Conservation (phyloP, 164 flowering plant genomes). For the Vitis amurensis region DNA sequence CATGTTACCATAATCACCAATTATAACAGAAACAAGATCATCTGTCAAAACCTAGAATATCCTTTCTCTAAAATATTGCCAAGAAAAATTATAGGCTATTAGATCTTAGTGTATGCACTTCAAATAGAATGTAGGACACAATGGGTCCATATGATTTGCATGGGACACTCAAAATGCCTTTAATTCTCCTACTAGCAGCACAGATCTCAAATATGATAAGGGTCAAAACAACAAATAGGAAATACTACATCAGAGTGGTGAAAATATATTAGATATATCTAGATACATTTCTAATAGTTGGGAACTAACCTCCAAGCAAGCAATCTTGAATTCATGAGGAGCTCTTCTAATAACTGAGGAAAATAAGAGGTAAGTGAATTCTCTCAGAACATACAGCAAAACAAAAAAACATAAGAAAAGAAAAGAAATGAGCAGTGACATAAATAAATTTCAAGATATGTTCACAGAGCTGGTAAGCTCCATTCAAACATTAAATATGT, state of each 20-base stretch:
- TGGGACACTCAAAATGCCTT: neutral
- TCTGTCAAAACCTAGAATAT: too few species aligned
- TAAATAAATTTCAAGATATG: neutral
- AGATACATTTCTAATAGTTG: neutral
- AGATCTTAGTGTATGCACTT: neutral
- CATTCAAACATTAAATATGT: neutral
- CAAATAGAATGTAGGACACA: neutral
- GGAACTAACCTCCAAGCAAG: slow-evolving; percentile 80
- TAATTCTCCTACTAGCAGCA: slow-evolving; percentile 1
- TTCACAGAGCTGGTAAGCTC: neutral
- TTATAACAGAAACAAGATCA: too few species aligned
- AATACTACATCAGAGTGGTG: neutral
- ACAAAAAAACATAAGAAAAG: neutral
- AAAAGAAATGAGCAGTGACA: neutral
- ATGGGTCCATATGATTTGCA: neutral
- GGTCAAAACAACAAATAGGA: neutral
- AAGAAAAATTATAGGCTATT: too few species aligned
- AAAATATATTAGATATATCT: neutral
- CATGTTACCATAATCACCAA: too few species aligned
- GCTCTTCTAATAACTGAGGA: slow-evolving; percentile 88
- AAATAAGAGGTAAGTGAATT: neutral
- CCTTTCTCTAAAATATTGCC: too few species aligned
- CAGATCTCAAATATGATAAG: neutral
- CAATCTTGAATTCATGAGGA: slow-evolving; percentile 98
- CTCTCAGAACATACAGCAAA: neutral